Conservation (phyloP, 1,284 basidiomycete species). For the Thecaphora thlaspeos region DNA sequence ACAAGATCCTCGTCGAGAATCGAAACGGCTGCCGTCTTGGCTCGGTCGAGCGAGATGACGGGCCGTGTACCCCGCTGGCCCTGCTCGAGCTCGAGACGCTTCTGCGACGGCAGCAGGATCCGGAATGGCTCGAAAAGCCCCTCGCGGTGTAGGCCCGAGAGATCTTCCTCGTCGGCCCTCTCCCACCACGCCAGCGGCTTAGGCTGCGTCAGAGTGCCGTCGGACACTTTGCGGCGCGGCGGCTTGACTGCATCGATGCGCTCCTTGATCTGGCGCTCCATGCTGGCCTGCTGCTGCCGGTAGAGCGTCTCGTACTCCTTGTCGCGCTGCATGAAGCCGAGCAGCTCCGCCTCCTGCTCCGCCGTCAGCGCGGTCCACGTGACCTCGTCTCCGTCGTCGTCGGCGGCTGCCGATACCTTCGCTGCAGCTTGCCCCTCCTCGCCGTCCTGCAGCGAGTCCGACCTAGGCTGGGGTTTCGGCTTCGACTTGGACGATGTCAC, state of each 20-base stretch:
- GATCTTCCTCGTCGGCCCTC: conserved; percentile 32
- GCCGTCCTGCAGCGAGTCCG: too few species aligned
- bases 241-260: conserved; percentile 39
- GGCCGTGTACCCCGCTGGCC: conserved; percentile 39
- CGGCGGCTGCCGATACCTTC: not conserved
- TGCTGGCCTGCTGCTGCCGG: conserved; percentile 42
- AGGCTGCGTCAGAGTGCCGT: conserved; percentile 25
- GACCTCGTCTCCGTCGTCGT: conserved; percentile 9
- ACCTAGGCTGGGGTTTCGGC: too few species aligned
- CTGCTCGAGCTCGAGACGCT: conserved; percentile 65
- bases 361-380: conserved; percentile 60
- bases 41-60: conserved; percentile 29
- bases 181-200: conserved; percentile 52
- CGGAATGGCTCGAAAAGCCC: conserved; percentile 30
- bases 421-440: conserved; percentile 25
- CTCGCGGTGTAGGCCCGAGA: conserved; percentile 18
- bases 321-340: conserved; percentile 65
- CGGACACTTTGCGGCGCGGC: conserved; percentile 15
- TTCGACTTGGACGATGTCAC: conserved; percentile 60
- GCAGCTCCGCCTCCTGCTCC: conserved; percentile 62
- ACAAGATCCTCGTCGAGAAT: conserved; percentile 75
- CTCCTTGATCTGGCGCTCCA: conserved; percentile 36
- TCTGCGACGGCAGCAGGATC: conserved; percentile 46
- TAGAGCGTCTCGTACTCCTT: conserved; percentile 60
- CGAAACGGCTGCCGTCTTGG: conserved; percentile 64